Percentiles rank a stretch among this genome's conserved stretches.
Conservation (phyloP, 108 stramenopile genomes). For the Nitzschia palea region DNA sequence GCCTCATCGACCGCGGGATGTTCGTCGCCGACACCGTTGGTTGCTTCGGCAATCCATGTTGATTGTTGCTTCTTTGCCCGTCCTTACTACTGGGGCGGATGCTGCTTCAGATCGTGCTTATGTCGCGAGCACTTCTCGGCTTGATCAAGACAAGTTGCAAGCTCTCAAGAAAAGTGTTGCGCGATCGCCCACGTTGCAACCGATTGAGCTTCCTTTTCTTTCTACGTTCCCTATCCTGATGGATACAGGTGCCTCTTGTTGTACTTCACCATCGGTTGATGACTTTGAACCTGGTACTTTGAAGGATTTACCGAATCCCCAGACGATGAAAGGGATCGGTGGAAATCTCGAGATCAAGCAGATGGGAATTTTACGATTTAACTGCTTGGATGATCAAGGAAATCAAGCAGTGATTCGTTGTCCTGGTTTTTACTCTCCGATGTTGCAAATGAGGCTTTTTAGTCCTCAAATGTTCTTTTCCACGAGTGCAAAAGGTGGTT, state of each 20-base stretch:
- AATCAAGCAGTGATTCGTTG: background rate
- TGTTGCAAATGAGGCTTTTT: background rate
- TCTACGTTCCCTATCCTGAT: background rate
- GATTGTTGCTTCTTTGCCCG: background rate
- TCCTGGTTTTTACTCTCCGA: background rate
- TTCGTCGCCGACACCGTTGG: no score
- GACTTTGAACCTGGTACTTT: background rate
- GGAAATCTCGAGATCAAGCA: background rate
- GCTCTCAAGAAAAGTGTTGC: background rate
- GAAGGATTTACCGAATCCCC: background rate
- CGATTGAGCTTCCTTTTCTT: background rate
- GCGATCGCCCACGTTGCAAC: background rate
- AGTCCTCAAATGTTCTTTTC: background rate
- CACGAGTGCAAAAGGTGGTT: background rate
- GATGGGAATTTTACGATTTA: background rate
- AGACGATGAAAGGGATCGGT: slow-evolving; percentile 4
- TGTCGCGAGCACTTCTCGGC: background rate
- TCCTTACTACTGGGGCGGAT: background rate
- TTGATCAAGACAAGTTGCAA: background rate
- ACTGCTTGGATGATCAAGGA: slow-evolving; percentile 1
- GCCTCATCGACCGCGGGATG: no score
- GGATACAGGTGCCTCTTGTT: background rate
- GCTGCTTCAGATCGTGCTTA: background rate
- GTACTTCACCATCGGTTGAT: background rate
- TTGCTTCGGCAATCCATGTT: background rate